Evolutionary conservation across 805 yeast genomes (phyloP), one percentile per base, ranked within the genome.

Genomic region (Starmerella sirachaensis): DNA sequence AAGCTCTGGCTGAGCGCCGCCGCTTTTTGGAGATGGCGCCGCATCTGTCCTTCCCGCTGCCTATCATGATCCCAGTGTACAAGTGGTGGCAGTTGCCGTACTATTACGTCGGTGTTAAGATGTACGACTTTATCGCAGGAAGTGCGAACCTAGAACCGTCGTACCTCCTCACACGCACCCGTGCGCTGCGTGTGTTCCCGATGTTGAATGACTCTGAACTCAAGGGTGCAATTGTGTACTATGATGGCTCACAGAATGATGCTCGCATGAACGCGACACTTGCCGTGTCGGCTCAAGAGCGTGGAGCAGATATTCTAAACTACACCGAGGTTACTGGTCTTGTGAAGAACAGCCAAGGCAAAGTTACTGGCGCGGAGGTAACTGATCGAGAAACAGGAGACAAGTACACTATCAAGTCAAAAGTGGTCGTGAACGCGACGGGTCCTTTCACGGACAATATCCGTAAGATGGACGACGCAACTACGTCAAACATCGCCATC

Each of bases 11-110:
- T 53, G 94, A 84, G 63, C 74, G 94, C 57, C 80, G 79, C 37
- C 80, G 81, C 52, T 78, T 86, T 68, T 62, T 86, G 51, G 72
- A 78, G 54, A 83, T 88, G 48, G 96, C 96, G 27, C 96, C 96
- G 33, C 95, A 88, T 61, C 71, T 86, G 50, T 75, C 85, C 46
- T 66, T 78, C 41, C 75, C 88, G 35, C 69, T 86, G 50, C 96
- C 97, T 25, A 86, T 86, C 52, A 74, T 84, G 79, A 83, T 86
- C 52, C 97, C 97, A n/a, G 86, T 86, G 41, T 86, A 88, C 69
- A 75, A 75, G 55, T 82, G 83, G 72, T 86, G 95, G 95, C 94
- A 85, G 66, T 72, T 83, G 37, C 96, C 96, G 31, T 86, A 86
- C 65, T 84, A 80, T 65, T 86, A 79, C 63, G 76, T 72, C 28